Evolutionary conservation across 2,329 filamentous ascomycete genomes (phyloP), one percentile per base, ranked within the genome.

Genomic region (Exophiala lecanii-corni): DNA sequence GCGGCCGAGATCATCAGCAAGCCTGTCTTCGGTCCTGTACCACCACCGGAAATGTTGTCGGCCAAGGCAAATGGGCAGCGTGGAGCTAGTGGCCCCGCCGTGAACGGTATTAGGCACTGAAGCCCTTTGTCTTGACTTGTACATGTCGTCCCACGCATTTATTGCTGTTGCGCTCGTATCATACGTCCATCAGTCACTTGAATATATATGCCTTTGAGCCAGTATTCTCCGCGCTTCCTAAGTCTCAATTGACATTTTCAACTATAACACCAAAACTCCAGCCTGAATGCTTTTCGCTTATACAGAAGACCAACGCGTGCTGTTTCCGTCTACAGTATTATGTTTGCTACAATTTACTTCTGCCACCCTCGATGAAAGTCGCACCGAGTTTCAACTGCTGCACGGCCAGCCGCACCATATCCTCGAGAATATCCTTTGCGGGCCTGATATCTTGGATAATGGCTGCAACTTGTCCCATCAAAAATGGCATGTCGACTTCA

Each of bases 401-500:
- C 6, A 81, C 79, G 1, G 86, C 87, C 62, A 89, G 82, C 15
- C 69, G 67, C 7, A 95, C 86, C 88, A 97, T 96, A 54, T 94
- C 88, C 48, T 81, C 76, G n/a, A 97, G 81, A 68, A 97, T 95
- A 52, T 82, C 76, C 35, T 71, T 76, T 0, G 91, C 91, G 0
- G 89, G 88, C 70, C 92, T 81, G 47, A 96, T 78, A 54, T 82
- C 79, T 23, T 70, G 65, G 44, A 96, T 86, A 1, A 82, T 75
- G 2, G 85, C 89, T 1, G 88, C 86, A 6, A 96, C 89, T 69
- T 95, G 88, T 1, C 91, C 91, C 91, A 96, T 96, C 59, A 96
- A 62, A 65, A 91, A 89, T 9, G 91, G 91, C 43, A 85, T 71
- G 59, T 96, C 91, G 9, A 94, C 71, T 42, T 81, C 82, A 1